phyloP scores from a whole-genome alignment of 345 rosid genomes.

The Cardamine chenopodiifolia region DNA sequence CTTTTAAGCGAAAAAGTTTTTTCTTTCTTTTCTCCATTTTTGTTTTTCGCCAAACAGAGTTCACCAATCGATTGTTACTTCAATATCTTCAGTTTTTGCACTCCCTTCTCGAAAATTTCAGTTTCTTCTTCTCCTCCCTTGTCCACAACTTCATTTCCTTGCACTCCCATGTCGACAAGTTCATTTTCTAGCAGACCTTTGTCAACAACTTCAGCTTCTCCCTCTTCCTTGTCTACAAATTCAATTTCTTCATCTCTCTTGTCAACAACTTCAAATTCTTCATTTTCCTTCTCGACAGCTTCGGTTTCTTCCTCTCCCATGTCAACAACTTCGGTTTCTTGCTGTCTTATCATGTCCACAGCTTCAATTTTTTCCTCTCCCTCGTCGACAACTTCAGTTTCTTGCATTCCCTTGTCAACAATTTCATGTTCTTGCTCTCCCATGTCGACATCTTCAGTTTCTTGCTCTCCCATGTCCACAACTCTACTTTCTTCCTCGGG shows the following conservation, averaged over 20 bases:
- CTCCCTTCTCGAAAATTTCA: not conserved
- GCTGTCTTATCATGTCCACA: not conserved
- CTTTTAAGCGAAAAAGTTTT: slow-evolving; percentile 8
- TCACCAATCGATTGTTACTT: slow-evolving; percentile 26
- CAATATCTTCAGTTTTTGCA: not conserved
- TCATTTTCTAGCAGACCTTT: not conserved
- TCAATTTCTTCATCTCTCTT: not conserved
- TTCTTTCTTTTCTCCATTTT: not conserved
- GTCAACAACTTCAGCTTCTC: not conserved
- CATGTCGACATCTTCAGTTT: not conserved
- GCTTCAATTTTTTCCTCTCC: not conserved
- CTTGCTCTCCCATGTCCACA: slow-evolving; percentile 4
- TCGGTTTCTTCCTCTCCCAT: not conserved
- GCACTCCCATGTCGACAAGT: not conserved
- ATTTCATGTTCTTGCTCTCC: not conserved
- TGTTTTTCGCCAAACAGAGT: not conserved
- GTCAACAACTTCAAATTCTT: not conserved
- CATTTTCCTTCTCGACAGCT: not conserved
- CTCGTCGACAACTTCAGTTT: not conserved
- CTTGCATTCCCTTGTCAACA: not conserved
- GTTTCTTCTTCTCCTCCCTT: not conserved
- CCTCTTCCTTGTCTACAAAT: not conserved
- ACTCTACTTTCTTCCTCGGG: slow-evolving; percentile 21
- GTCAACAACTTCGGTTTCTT: not conserved
- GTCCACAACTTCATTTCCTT: not conserved